Evolutionary conservation across 495 filamentous ascomycete species (phyloP), one percentile per base, ranked within the genome.

Genomic region (Xylaria sp.): DNA sequence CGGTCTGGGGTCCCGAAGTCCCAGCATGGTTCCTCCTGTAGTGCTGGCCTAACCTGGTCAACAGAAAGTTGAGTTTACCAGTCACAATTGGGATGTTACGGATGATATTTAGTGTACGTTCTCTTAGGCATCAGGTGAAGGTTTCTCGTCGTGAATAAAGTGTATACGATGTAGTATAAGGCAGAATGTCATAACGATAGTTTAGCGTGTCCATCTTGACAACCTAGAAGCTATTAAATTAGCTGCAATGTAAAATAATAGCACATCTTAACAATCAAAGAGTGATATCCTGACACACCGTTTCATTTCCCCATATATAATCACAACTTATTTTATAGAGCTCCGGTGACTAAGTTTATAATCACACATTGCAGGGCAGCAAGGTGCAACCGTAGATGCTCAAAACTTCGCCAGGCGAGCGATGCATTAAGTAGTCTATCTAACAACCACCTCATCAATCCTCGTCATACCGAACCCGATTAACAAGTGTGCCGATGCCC

Each of bases 1-100:
- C 77, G 64, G 76, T 81, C 31, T 81, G 79, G 79, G 78, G 79
- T 61, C 74, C 74, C 0, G 74, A 73, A 43, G 71, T 72, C 58
- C 71, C 71, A 9, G 19, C 57, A 2, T 70, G 68, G 68, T 70
- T 70, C 21, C 58, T 70, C 8, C 40, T 53, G 0, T 70, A 63
- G 48, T 12, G 9, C 24, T 29, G 17, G 12, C 15, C 11, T 48
- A 1, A 9, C 12, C 43, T 46, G 5, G 6, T 46, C 24, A 37
- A 33, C 3, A 26, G 55, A 57, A 53, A 72, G 14, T 19, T 29
- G 7, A 9, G 52, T 15, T 21, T 29, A 17, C 17, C 17, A 12
- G 41, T 48, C 59, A 17, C 8, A 37, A 11, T 4, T 37, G 9
- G 57, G 29, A 9, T 12, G n/a, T n/a, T n/a, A n/a, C n/a, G n/a